Conservation (phyloP, 1,139 yeast species). For the Meyerozyma smithsonii region DNA sequence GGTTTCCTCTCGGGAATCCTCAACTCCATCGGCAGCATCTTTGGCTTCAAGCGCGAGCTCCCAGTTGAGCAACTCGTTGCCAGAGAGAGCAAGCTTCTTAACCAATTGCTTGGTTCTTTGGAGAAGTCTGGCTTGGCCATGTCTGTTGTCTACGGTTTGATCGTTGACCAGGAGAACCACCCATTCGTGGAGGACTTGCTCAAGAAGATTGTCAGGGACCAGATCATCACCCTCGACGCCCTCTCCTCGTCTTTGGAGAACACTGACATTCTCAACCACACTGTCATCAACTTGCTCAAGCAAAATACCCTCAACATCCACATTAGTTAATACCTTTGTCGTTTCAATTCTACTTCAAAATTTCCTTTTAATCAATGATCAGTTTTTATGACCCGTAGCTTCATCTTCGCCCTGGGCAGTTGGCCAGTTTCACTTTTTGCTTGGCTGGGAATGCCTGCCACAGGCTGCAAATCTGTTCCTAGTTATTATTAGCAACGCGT, state of each 20-base stretch:
- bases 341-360: neutral
- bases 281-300: slow-evolving; percentile 12
- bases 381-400: too few relatives aligned
- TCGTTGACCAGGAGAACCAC: slow-evolving; percentile 11
- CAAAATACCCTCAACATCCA: neutral
- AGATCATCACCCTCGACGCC: slow-evolving; percentile 13
- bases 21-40: neutral
- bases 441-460: too few relatives aligned
- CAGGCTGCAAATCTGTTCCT: too few relatives aligned
- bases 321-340: neutral
- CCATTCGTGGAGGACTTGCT: slow-evolving; percentile 20
- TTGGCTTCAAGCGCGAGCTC: slow-evolving; percentile 2
- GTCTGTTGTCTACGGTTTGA: slow-evolving; percentile 17
- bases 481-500: too few relatives aligned
- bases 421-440: too few relatives aligned
- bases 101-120: slow-evolving; percentile 13
- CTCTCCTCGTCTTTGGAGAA: slow-evolving; percentile 14
- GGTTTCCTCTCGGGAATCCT: neutral
- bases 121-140: slow-evolving; percentile 27
- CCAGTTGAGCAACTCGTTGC: neutral
- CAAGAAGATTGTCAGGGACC: slow-evolving; percentile 13
- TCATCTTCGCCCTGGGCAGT: too few relatives aligned
- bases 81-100: neutral
- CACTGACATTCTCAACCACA: slow-evolving; percentile 16
- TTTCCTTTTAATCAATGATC: neutral